Evolutionary conservation across 129 eudicot species (phyloP).

Genomic region (Ambrosia artemisiifolia): DNA sequence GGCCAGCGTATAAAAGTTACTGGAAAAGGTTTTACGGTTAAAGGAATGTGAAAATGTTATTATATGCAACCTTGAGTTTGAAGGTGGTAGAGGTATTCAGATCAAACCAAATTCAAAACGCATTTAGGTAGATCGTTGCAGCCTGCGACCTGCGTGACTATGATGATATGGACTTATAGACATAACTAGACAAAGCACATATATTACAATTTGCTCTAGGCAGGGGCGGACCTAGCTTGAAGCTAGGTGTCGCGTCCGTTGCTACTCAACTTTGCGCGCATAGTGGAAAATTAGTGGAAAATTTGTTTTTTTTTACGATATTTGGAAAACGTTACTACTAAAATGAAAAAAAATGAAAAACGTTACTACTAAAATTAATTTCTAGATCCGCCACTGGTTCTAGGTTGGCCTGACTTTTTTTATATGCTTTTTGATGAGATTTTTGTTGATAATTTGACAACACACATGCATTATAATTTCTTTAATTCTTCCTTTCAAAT

Average conservation of each 20-base stretch:
- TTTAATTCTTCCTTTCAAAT: constrained; percentile 37
- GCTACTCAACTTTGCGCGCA: too few relatives aligned
- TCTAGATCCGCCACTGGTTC: too few relatives aligned
- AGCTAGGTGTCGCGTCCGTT: too few relatives aligned
- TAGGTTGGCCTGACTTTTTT: too few relatives aligned
- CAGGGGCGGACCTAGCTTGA: too few relatives aligned
- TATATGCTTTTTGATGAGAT: background rate
- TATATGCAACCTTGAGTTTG: constrained; percentile 77
- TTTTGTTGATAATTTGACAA: constrained; percentile 5
- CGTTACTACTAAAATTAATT: too few relatives aligned
- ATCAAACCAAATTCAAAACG: constrained; percentile 88
- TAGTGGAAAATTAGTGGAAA: too few relatives aligned
- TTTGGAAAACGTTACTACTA: too few relatives aligned
- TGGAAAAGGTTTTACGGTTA: constrained; percentile 80
- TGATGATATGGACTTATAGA: constrained; percentile 93
- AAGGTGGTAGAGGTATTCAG: constrained; percentile 95
- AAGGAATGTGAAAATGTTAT: constrained; percentile 88
- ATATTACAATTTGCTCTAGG: constrained; percentile 76
- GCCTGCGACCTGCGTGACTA: constrained; percentile 81
- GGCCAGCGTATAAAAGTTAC: constrained; percentile 68
- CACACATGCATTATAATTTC: background rate
- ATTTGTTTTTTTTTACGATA: too few relatives aligned
- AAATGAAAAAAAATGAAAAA: too few relatives aligned
- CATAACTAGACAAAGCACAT: constrained; percentile 79
- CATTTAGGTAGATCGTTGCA: constrained; percentile 92